Conservation (phyloP, 805 yeast genomes). For the Danielia reshetovae region DNA sequence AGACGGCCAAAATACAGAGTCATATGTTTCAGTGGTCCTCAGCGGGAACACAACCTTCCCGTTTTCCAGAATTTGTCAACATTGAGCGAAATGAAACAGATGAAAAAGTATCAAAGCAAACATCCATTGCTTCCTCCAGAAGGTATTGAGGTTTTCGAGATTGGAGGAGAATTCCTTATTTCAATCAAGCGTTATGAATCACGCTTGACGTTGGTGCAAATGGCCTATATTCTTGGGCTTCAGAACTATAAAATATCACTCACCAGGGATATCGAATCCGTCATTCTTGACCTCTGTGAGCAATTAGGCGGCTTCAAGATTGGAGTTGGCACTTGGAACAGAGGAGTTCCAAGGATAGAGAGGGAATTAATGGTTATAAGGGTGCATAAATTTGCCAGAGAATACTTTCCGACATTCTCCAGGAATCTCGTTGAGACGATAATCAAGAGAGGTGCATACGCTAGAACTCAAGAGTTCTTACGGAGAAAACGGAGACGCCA, state of each 20-base stretch:
- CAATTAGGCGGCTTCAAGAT: conserved; percentile 63
- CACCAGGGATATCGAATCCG: conserved; percentile 53
- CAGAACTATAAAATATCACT: conserved; percentile 40
- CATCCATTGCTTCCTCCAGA: neutral
- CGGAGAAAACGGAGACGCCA: conserved; percentile 11
- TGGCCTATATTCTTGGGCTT: conserved; percentile 11
- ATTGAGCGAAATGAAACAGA: conserved; percentile 2
- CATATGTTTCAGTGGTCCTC: conserved; percentile 9
- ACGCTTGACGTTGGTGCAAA: conserved; percentile 11
- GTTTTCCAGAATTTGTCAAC: conserved; percentile 6
- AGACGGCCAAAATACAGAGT: conserved; percentile 5
- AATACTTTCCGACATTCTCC: conserved; percentile 47
- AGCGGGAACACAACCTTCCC: conserved; percentile 10
- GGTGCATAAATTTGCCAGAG: conserved; percentile 45
- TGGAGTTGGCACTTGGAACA: conserved; percentile 80
- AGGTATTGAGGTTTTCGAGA: conserved; percentile 1
- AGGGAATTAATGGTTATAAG: conserved; percentile 47
- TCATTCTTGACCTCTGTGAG: conserved; percentile 49
- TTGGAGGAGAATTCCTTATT: conserved; percentile 1
- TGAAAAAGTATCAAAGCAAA: conserved; percentile 4
- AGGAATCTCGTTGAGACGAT: conserved; percentile 61
- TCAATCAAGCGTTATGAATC: conserved; percentile 10
- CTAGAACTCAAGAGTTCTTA: conserved; percentile 13
- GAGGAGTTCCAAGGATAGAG: conserved; percentile 61
- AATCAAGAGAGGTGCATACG: conserved; percentile 76